Base-by-base conservation (phyloP, 306 rosid species). In the Echinosophora koreensis region DNA sequence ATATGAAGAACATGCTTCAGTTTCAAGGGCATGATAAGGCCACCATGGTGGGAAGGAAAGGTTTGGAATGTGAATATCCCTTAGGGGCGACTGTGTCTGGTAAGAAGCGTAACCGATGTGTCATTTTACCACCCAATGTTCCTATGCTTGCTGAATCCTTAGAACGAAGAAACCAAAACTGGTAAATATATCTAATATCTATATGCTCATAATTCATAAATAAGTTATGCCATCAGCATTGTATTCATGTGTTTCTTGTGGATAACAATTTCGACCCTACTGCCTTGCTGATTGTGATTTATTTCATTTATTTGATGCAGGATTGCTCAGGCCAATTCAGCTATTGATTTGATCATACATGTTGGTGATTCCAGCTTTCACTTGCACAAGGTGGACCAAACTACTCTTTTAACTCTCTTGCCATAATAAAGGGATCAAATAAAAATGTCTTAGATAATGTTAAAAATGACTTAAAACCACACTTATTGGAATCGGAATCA, bases 351-450 rank as follows among this genome's bases (percentile, higher is more conserved):
- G 79, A 59, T 87, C 78, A 73, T 94, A 66, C 80, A 88, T 81
- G 76, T 94, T 71, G 97, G 91, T 77, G 87, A 89, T 66, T 89
- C 84, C 60, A 84, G 34, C 86, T 91, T 94, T 81, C 82, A 87
- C 88, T 86, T 93, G 89, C 97, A 91, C 82, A 93, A 91, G 98
- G 98, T 93, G 50, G 39, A 72, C 38, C 30, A 52, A 77, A 13
- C 14, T 32, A 72, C 81, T 54, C 11, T 51, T 15, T 8, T 39
- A 54, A 55, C 27, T 49, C 16, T 13, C 8, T 5, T 63, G 11
- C 27, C 58, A 12, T 50, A 63, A 12, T 22, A 11, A 16, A 8
- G 39, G 5, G 28, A 18, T 49, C 11, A 69, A 5, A 2, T 44
- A 10, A 8, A 8, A 17, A 8, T 38, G 55, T 55, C 52, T 17